Evolutionary conservation across 2,329 filamentous ascomycete genomes (phyloP), one percentile per base, ranked within the genome.

Genomic region (Hypomyces perniciosus): DNA sequence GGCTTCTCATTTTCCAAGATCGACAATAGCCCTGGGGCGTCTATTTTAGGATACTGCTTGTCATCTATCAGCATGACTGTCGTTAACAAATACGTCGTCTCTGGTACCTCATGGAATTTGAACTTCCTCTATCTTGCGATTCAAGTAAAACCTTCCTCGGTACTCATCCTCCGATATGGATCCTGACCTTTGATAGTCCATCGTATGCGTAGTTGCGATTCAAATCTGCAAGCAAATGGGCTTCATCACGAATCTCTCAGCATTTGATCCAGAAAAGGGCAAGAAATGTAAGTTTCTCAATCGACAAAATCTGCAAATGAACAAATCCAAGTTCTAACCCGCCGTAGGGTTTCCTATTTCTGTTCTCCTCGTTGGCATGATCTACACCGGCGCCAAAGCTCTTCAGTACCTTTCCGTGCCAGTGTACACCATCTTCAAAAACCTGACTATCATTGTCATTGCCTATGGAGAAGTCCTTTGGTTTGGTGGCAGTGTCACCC

Each of bases 361-460:
- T 52, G 77, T 96, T 50, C 87, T 97, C 55, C 84, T 99, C 57
- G 93, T 97, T 65, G 91, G 90, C 67, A 99, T 97, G 93, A 97
- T 99, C 72, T 99, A 97, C 74, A 97, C 93, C 50, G 85, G 90
- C 64, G 93, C 89, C 64, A 96, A 96, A 76, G 90, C 93, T 20
- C 83, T 99, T 42, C 90, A 96, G 72, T 97, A 85, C 72, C 86
- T 99, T 55, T 96, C 91, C 31, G 95, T 99, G 50, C 93, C 93
- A 27, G 93, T 99, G 28, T 99, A 99, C 74, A 99, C 93, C 50
- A 99, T 99, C 68, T 99, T 99, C 81, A 99, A 99, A 81, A 99
- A 99, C 75, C 72, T 99, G 76, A 97, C 93, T 55, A 99, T 95
- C 69, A 97, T 99, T 63, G 84, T 97, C 58, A 99, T 97, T 64